phyloP scores from a whole-genome alignment of 768 basidiomycete genomes.

The Lanmaoa rubissima region DNA sequence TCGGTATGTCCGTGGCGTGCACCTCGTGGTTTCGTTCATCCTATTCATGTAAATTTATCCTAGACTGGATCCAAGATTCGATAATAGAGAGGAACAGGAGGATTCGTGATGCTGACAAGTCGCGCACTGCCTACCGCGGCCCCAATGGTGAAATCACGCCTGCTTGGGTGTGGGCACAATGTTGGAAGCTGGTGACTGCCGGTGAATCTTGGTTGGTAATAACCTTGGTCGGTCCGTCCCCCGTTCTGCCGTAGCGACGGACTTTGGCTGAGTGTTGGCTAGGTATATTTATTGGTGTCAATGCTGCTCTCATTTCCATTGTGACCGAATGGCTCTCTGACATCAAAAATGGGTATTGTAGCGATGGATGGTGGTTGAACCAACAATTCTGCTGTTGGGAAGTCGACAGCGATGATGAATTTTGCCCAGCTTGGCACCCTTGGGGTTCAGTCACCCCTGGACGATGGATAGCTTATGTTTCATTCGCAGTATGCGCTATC shows the following conservation, averaged over 20 bases:
- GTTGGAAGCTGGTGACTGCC: conserved; percentile 57
- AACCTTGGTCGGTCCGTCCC: conserved; percentile 76
- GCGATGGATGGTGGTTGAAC: conserved; percentile 98
- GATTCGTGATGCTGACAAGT: conserved; percentile 48
- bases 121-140: conserved; percentile 45
- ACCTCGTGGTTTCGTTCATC: conserved; percentile 13
- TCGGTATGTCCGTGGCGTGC: conserved; percentile 55
- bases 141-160: conserved; percentile 51
- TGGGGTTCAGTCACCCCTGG: conserved; percentile 77
- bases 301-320: conserved; percentile 94
- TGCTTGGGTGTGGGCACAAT: conserved; percentile 60
- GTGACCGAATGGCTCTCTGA: conserved; percentile 97
- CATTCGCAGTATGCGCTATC: conserved; percentile 72
- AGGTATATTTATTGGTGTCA: conserved; percentile 91
- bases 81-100: conserved; percentile 83
- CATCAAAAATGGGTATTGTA: conserved; percentile 96
- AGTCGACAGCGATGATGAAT: conserved; percentile 77
- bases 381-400: conserved; percentile 99
- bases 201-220: conserved; percentile 94
- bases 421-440: conserved; percentile 88
- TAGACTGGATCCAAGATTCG: conserved; percentile 98
- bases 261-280: conserved; percentile 7
- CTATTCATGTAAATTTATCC: conserved; percentile 7
- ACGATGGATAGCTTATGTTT: conserved; percentile 83
- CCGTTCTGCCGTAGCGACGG: background rate